Evolutionary conservation across 352 stramenopile genomes (phyloP).

Genomic region (Phytopythium boreale): DNA sequence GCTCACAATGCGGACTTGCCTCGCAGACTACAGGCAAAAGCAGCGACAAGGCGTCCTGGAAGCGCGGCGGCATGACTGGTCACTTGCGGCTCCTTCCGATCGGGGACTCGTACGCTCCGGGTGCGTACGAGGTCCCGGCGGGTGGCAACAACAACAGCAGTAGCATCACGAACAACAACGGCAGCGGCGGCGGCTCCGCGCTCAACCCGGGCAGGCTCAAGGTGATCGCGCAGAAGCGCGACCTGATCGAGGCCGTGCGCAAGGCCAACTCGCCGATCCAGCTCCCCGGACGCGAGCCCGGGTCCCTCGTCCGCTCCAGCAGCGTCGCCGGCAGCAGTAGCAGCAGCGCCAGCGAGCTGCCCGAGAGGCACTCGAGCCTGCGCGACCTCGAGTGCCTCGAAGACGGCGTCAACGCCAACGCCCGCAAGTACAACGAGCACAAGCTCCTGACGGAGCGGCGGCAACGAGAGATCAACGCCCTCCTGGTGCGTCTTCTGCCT

Average conservation of each 20-base stretch:
- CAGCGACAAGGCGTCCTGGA: constrained; percentile 45
- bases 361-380: constrained; percentile 37
- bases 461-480: constrained; percentile 57
- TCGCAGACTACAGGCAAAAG: constrained; percentile 18
- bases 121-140: constrained; percentile 23
- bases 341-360: constrained; percentile 12
- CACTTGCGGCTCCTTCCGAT: constrained; percentile 53
- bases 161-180: constrained; percentile 24
- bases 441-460: constrained; percentile 60
- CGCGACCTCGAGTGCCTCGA: constrained; percentile 67
- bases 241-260: constrained; percentile 73
- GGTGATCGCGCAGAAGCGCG: constrained; percentile 73
- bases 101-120: constrained; percentile 23
- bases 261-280: constrained; percentile 70
- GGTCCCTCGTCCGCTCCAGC: constrained; percentile 1
- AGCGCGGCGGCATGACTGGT: constrained; percentile 35
- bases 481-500: constrained; percentile 36
- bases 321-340: background rate
- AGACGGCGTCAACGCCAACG: constrained; percentile 68
- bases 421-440: constrained; percentile 78
- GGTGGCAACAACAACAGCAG: constrained; percentile 23
- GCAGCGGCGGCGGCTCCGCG: background rate
- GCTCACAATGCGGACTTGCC: background rate
- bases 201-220: constrained; percentile 43
- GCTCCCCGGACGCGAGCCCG: constrained; percentile 34